phyloP scores from a whole-genome alignment of 2,329 filamentous ascomycete species.

The Fusarium annulatum region DNA sequence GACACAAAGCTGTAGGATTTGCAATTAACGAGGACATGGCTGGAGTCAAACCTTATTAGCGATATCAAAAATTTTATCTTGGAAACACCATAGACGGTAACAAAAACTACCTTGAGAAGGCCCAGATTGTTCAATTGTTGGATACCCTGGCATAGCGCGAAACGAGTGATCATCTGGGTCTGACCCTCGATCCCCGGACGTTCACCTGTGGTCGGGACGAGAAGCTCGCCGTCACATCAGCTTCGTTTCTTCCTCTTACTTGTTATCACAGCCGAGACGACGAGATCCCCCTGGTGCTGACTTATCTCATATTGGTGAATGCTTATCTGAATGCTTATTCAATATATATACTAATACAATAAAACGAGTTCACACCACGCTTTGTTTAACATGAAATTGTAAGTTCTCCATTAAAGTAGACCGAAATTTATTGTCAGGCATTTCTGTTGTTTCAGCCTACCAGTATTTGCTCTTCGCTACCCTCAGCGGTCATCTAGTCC shows the following conservation, averaged over 20 bases:
- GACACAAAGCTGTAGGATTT: constrained; percentile 16
- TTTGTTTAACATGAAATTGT: not conserved
- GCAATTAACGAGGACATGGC: not conserved
- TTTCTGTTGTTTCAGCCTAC: not conserved
- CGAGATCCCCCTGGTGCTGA: not conserved
- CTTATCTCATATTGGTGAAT: not conserved
- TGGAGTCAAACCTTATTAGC: not conserved
- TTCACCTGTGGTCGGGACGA: not conserved
- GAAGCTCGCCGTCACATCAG: not conserved
- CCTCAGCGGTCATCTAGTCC: not conserved
- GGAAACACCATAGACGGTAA: not conserved
- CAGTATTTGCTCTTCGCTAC: not conserved
- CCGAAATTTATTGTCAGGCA: not conserved
- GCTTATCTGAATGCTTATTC: not conserved
- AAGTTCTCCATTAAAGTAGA: not conserved
- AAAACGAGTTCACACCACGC: not conserved
- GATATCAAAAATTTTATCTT: not conserved
- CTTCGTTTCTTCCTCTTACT: not conserved
- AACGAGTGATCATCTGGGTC: not conserved
- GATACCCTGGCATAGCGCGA: not conserved
- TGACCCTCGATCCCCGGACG: not conserved
- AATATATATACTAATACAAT: not conserved
- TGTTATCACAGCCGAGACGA: not conserved
- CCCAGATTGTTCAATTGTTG: not conserved
- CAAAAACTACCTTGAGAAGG: not conserved